These are phyloP conservation scores for Drechmeria coniospora DNA, from an alignment of 2,329 filamentous ascomycete species.

Conservation along the genomic window DNA sequence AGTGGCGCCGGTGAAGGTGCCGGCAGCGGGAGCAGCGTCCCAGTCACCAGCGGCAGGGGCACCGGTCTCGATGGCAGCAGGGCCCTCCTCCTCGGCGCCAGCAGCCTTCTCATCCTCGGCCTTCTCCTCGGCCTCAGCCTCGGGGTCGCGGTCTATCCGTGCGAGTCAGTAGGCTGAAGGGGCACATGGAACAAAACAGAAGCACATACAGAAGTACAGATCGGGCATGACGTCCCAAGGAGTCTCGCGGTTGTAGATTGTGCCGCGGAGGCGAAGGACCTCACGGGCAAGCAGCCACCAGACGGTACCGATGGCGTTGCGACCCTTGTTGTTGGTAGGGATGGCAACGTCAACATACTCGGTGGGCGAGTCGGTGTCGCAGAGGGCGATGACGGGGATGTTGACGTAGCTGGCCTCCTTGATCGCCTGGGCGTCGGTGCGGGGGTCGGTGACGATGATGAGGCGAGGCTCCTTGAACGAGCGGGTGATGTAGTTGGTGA, in stretches of 20 bases:
- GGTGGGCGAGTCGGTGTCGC: slow-evolving; percentile 97
- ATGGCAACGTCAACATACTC: slow-evolving; percentile 99
- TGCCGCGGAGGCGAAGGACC: slow-evolving; percentile 96
- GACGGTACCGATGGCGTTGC: slow-evolving; percentile 93
- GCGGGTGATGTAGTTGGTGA: slow-evolving; percentile 99
- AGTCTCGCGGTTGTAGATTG: slow-evolving; percentile 85
- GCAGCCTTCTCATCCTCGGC: slow-evolving; percentile 83
- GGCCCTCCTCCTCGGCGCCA: slow-evolving; percentile 69
- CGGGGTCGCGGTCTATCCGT: slow-evolving; percentile 74
- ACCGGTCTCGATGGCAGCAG: slow-evolving; percentile 63
- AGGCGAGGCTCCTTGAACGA: slow-evolving; percentile 99
- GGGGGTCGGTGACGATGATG: slow-evolving; percentile 98
- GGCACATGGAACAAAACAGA: no score
- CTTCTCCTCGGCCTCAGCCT: slow-evolving; percentile 99
- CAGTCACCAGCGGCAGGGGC: slow-evolving; percentile 62
- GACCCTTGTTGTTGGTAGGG: slow-evolving; percentile 99
- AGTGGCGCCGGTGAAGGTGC: slow-evolving; percentile 40
- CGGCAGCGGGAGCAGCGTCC: slow-evolving; percentile 58
- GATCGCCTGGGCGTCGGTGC: slow-evolving; percentile 99
- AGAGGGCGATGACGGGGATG: slow-evolving; percentile 98
- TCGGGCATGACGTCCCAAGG: slow-evolving; percentile 99
- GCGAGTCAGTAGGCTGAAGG: slow-evolving; percentile 10
- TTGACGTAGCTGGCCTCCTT: slow-evolving; percentile 99
- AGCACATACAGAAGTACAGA: slow-evolving; percentile 86
- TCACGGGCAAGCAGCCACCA: slow-evolving; percentile 99